Base-by-base conservation (phyloP, 192 early-diverging fungal genomes). In the Entomortierella beljakovae region DNA sequence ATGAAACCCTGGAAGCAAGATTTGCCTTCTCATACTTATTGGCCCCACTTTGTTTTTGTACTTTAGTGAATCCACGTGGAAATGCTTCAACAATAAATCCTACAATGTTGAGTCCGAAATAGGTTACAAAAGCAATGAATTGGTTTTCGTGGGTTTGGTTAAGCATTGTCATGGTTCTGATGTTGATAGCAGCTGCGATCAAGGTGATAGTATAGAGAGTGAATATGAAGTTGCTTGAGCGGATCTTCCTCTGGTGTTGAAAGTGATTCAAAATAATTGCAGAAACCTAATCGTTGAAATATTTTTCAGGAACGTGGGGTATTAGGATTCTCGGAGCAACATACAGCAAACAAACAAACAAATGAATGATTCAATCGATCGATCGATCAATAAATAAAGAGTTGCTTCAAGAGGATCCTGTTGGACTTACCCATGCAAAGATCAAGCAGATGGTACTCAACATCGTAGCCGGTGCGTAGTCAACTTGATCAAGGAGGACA, bases 21-120 rank as follows among this genome's bases (percentile, higher is more conserved):
- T 77, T 77, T 46, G 74, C 74, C 50, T 75, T 66, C 26, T 75
- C 72, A 8, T 75, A 59, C 1, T 29, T n/a, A 29, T 57, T 65
- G 18, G 63, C 48, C 13, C 22, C n/a, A 33, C 71, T 74, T 43
- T 52, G 48, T 8, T 57, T 9, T 57, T 69, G 65, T 22, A 63
- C 61, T 13, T 9, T 52, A 11, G 66, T 64, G 4, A 11, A 40
- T 15, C 48, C 61, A 2, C 74, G 64, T 2, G 74, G 74, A 13
- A 59, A 52, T 6, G 65, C 46, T 18, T 77, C 65, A 18, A 68
- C 49, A 26, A 69, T 3, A 20, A 77, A 77, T 32, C 65, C 55
- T 20, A 46, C 20, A 28, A 62, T 20, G 23, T 57, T 77, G 29
- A 79, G 37, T 1, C 53, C 74, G 42, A 82, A 68, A 25, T 68